A percentile compares a stretch with the other conserved stretches of the same genome.
Conservation (phyloP, 352 stramenopile species). For the Aphanomyces stellatus region DNA sequence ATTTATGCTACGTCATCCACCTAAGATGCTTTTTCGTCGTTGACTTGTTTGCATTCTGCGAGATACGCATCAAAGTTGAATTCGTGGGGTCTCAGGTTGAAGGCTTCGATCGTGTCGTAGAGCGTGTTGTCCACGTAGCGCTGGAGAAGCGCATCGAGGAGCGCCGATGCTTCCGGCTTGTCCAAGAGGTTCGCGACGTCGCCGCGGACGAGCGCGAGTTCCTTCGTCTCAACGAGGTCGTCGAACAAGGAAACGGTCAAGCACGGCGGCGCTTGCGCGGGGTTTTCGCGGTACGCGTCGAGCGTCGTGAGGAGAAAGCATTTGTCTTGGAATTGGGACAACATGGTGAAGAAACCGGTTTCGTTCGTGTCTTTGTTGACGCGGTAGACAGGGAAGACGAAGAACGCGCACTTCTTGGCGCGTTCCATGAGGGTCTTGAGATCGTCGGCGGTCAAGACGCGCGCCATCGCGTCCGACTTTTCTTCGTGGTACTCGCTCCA, state of each 20-base stretch:
- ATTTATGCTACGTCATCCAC: slow-evolving; percentile 36
- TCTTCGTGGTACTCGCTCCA: slow-evolving; percentile 72
- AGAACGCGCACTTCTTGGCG: slow-evolving; percentile 50
- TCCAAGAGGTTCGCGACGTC: slow-evolving; percentile 84
- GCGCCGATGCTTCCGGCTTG: slow-evolving; percentile 62
- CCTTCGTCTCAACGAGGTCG: slow-evolving; percentile 60
- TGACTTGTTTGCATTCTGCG: slow-evolving; percentile 28
- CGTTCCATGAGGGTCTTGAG: slow-evolving; percentile 44
- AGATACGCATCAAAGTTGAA: slow-evolving; percentile 83
- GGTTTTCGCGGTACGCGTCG: slow-evolving; percentile 84
- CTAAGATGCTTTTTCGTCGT: not conserved
- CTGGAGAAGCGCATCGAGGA: slow-evolving; percentile 50
- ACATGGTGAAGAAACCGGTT: slow-evolving; percentile 81
- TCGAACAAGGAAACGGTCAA: slow-evolving; percentile 75
- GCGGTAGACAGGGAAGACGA: slow-evolving; percentile 78
- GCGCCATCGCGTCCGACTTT: slow-evolving; percentile 65
- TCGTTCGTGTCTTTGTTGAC: slow-evolving; percentile 26
- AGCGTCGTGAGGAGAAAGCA: slow-evolving; percentile 83
- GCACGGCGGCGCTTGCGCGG: slow-evolving; percentile 56
- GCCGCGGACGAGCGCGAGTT: slow-evolving; percentile 58
- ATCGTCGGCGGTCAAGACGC: slow-evolving; percentile 29
- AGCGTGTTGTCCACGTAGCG: slow-evolving; percentile 66
- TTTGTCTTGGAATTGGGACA: slow-evolving; percentile 85
- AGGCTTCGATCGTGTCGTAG: slow-evolving; percentile 67
- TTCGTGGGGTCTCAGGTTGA: slow-evolving; percentile 75